These are phyloP conservation scores for Aurantiochytrium sp. DNA, from an alignment of 108 stramenopile genomes.

Conservation along the genomic window DNA sequence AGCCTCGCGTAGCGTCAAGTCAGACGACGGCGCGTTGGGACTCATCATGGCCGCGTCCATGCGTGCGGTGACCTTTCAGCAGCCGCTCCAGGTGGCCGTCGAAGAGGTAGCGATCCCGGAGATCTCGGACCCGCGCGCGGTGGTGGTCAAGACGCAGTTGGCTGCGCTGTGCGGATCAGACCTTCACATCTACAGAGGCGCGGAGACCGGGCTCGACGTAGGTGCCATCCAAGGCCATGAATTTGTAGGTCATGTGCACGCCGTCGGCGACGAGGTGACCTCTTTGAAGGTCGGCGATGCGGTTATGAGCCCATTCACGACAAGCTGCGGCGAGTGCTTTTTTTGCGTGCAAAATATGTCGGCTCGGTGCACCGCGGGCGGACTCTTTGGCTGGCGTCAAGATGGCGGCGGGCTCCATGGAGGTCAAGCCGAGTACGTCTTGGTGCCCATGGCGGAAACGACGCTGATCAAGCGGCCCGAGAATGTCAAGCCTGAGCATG, in stretches of 20 bases:
- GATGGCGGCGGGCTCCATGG: conserved; percentile 1
- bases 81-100: neutral
- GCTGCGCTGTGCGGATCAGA: neutral
- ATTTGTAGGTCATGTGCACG: neutral
- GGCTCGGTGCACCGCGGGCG: neutral
- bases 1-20: too few species aligned
- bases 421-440: neutral
- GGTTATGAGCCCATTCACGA: neutral
- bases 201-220: neutral
- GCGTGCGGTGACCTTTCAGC: neutral
- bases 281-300: neutral
- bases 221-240: neutral
- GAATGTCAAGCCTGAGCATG: neutral
- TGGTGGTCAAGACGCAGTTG: neutral
- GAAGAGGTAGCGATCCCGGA: neutral
- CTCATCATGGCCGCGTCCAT: neutral
- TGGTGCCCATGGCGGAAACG: neutral
- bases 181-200: neutral
- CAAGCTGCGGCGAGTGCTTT: neutral
- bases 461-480: neutral
- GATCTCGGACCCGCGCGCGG: neutral
- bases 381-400: neutral
- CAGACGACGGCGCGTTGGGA: too few species aligned
- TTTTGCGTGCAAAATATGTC: neutral
- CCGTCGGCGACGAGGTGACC: neutral